Evolutionary conservation across 179 eudicot genomes (phyloP), one percentile per base, ranked within the genome.

Genomic region (Beta macrorhiza): DNA sequence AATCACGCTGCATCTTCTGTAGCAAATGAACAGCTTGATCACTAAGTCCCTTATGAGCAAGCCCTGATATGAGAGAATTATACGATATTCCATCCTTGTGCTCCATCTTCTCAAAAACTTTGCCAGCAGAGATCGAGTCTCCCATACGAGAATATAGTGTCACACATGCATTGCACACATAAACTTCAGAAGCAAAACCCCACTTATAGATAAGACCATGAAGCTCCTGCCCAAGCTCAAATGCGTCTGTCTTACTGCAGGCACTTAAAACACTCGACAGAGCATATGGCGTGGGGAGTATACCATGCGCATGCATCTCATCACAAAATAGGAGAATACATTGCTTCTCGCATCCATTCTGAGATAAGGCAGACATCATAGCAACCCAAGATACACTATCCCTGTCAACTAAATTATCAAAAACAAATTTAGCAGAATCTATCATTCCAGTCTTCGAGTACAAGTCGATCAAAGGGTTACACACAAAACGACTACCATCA

Each of bases 311-410:
- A 74, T 89, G 92, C 97, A 94, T 92, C 85, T 92, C 96, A 65
- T 69, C 56, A 67, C 86, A 80, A 76, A 91, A 96, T 65, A 96
- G 83, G 55, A 63, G 81, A 52, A 93, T 84, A 29, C 88, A 85
- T 76, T 93, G 89, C 75, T 88, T 83, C 79, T 91, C 97, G 62
- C 59, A 81, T 56, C 90, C 90, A 84, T 89, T 96, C 59, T 85
- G 87, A 77, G 98, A 91, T 64, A 94, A 89, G 53, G 96, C 98
- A 72, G 97, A 94, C 81, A 96, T 87, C 88, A 96, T 92, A 80
- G 97, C 94, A 84, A 92, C 93, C 98, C 98, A 96, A 61, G 99
- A 87, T 20, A 90, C 96, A 87, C 82, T 93, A 82, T 94, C 94
- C 83, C 84, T 85, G 52, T 81, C 80, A 57, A 56, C 47, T 81